These are phyloP conservation scores for Shiraia bambusicola DNA, from an alignment of 2,329 filamentous ascomycete species.

Conservation along the genomic window DNA sequence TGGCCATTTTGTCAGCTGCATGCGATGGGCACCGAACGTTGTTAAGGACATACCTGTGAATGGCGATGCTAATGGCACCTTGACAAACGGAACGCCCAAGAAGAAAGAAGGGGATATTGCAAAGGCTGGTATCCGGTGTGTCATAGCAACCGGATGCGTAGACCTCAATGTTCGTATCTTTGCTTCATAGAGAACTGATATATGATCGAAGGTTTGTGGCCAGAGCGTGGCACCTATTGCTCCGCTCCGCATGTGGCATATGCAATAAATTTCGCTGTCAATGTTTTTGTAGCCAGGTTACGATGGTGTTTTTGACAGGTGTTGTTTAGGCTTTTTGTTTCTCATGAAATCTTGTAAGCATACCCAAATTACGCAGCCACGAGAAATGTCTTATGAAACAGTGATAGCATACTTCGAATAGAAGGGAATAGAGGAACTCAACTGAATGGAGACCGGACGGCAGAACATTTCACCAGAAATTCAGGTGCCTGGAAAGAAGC, in stretches of 20 bases:
- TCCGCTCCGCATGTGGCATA: background rate
- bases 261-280: background rate
- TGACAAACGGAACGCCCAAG: constrained; percentile 48
- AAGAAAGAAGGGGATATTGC: constrained; percentile 57
- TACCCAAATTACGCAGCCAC: background rate
- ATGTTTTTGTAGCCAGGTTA: background rate
- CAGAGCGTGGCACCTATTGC: background rate
- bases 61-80: constrained; percentile 46
- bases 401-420: background rate
- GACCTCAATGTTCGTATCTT: constrained; percentile 79
- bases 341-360: background rate
- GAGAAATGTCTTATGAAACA: background rate
- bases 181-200: constrained; percentile 52
- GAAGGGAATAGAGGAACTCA: too few relatives aligned
- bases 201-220: too few relatives aligned
- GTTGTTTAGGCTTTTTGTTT: background rate
- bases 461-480: too few relatives aligned
- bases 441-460: too few relatives aligned
- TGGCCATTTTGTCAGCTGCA: constrained; percentile 79
- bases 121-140: constrained; percentile 71
- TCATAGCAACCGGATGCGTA: constrained; percentile 85
- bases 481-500: too few relatives aligned
- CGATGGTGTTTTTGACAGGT: background rate
- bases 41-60: constrained; percentile 58
- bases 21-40: constrained; percentile 82